Evolutionary conservation across 1,139 yeast genomes (phyloP), one percentile per base, ranked within the genome.

Genomic region (Yamadazyma sp.): DNA sequence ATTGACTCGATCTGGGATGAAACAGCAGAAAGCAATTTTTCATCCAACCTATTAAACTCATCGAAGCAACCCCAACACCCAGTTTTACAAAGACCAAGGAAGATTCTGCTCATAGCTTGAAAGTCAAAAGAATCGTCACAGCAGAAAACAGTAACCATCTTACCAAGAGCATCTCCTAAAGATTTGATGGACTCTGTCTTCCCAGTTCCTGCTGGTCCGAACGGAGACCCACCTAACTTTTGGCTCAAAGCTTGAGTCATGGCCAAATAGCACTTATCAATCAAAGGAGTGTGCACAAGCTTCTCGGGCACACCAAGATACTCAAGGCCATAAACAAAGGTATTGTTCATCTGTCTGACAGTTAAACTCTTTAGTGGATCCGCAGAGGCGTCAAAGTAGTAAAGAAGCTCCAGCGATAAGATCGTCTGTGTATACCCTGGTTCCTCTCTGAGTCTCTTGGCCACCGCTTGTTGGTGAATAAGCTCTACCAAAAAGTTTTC

Each of bases 201-300:
- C 50, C 97, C 98, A 0, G 97, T 92, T 34, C 97, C 98, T 3
- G 98, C 97, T 1, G 98, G 97, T 0, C 98, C 98, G 61, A 84
- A 82, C 1, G 96, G 87, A 1, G 96, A 84, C 0, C 96, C 96
- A n/a, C 97, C 97, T 11, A 81, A 65, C 29, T 75, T 75, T 48
- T 82, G 88, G 26, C 77, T 74, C 20, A 89, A 58, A 0, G 97
- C 94, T 45, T 83, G 86, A 0, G 86, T 71, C 80, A 90, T 76
- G 0, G 90, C 67, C 23, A 82, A 56, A 54, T 76, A 87, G 43
- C 89, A 79, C 12, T 73, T 67, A 38, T 79, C 79, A 5, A 86
- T 70, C 20, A 88, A 68, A 1, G 94, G 89, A 0, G 97, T 90
- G 39, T 79, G 74, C 0, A 92, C 95, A 26, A 90, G 66, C 42